Base-by-base conservation (phyloP, 2,329 filamentous ascomycete genomes). In the Colletotrichum graminicola region DNA sequence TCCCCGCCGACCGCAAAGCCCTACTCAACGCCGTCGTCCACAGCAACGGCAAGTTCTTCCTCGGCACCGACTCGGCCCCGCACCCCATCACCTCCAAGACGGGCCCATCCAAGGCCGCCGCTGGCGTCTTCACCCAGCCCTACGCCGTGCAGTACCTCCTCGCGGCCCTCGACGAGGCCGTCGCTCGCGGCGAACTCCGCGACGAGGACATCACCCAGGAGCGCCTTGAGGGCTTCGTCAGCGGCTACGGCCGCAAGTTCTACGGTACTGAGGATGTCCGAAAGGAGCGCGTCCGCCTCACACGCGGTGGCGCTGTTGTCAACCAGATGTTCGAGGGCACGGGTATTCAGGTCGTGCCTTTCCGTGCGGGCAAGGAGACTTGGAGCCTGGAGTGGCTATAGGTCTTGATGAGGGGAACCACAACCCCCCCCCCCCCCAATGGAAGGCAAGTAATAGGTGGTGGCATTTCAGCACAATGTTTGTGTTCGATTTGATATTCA, bases 101-200 rank as follows among this genome's bases (percentile, higher is more conserved):
- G 61, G 85, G 84, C 59, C 66, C 70, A 36, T 65, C 66, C 61
- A 87, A 84, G 78, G 87, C 90, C 0, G 89, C 91, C 0, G 93
- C 93, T 0, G 93, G 93, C 5, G 92, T 95, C 54, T 95, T 94
- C 79, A 95, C 93, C 1, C 93, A 95, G 82, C 91, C 91, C 5
- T 90, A 90, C 77, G 90, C 90, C 0, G 85, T 90, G 2, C 89
- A 90, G 66, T 85, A 91, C 59, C 90, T 94, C 57, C 82, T 94
- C 32, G 83, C 87, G 75, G 87, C 88, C 21, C 76, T 90, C 43
- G 84, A 87, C 77, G 80, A 81, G 73, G 87, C 83, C 1, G 76
- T 83, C 43, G 87, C 84, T 0, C 83, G 85, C 14, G 87, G 86
- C 2, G 84, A 87, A 45, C 84, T 91, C 55, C 77, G 78, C 8